Evolutionary conservation across 352 stramenopile species (phyloP).

Genomic region (Phytophthora citrophthora): DNA sequence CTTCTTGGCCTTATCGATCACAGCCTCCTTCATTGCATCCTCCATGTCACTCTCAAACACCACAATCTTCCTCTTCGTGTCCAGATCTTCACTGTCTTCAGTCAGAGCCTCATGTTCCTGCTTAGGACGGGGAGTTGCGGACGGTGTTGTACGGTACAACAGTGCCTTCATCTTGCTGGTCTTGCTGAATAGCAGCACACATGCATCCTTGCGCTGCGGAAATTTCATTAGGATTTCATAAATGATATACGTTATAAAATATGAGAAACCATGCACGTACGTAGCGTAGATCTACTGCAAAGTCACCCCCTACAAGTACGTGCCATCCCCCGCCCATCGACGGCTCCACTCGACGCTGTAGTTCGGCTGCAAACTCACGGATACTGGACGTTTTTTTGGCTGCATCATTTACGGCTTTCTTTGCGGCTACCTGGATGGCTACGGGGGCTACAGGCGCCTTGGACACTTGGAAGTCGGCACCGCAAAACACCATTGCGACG

Average conservation of each 20-base stretch:
- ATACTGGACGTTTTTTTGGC: slow-evolving; percentile 63
- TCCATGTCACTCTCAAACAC: slow-evolving; percentile 69
- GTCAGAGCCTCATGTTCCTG: slow-evolving; percentile 40
- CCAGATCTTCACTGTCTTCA: slow-evolving; percentile 12
- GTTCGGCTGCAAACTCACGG: slow-evolving; percentile 55
- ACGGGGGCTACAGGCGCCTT: slow-evolving; percentile 52
- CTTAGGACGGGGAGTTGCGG: slow-evolving; percentile 34
- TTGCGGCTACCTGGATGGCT: slow-evolving; percentile 45
- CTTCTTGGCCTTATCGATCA: slow-evolving; percentile 45
- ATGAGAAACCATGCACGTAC: slow-evolving; percentile 36
- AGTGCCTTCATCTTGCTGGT: slow-evolving; percentile 73
- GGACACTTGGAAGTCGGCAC: slow-evolving; percentile 70
- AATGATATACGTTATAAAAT: slow-evolving; percentile 2
- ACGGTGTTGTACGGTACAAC: slow-evolving; percentile 71
- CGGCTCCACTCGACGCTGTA: slow-evolving; percentile 51
- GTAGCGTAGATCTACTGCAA: slow-evolving; percentile 80
- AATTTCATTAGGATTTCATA: slow-evolving; percentile 1
- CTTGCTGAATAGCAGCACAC: slow-evolving; percentile 70
- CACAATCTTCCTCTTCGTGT: slow-evolving; percentile 49
- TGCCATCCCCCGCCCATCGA: slow-evolving; percentile 71
- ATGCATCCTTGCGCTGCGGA: slow-evolving; percentile 67
- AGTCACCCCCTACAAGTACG: slow-evolving; percentile 68
- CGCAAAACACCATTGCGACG: slow-evolving; percentile 52
- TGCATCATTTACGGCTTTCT: slow-evolving; percentile 60
- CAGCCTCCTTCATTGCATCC: slow-evolving; percentile 41